These are phyloP conservation scores for Ascochyta rabiei DNA, from an alignment of 2,329 filamentous ascomycete species.

Conservation along the genomic window DNA sequence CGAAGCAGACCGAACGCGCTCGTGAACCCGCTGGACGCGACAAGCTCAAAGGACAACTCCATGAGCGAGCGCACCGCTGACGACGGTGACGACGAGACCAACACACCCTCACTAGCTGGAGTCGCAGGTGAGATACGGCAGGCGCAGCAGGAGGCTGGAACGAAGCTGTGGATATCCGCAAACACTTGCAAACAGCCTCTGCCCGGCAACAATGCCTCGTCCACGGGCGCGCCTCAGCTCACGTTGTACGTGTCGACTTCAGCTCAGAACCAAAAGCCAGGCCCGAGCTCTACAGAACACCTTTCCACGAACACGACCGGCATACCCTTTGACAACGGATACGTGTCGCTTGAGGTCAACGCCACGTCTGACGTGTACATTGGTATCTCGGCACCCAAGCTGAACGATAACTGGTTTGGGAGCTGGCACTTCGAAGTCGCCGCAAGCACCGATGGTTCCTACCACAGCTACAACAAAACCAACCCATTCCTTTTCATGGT, in stretches of 20 bases:
- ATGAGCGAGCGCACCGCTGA: neutral
- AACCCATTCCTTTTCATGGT: slow-evolving; percentile 73
- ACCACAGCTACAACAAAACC: slow-evolving; percentile 67
- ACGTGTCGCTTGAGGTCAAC: slow-evolving; percentile 67
- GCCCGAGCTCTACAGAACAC: slow-evolving; percentile 59
- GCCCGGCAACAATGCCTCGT: slow-evolving; percentile 56
- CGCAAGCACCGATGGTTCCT: slow-evolving; percentile 78
- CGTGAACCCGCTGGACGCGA: slow-evolving; percentile 36
- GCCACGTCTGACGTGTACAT: slow-evolving; percentile 75
- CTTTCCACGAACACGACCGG: slow-evolving; percentile 51
- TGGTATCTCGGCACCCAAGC: slow-evolving; percentile 72
- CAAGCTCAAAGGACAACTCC: slow-evolving; percentile 2
- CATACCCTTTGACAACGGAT: slow-evolving; percentile 69
- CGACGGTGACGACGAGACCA: slow-evolving; percentile 8
- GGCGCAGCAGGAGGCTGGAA: slow-evolving; percentile 35
- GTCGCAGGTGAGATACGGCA: slow-evolving; percentile 17
- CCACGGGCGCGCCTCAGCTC: slow-evolving; percentile 66
- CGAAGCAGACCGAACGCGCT: slow-evolving; percentile 37
- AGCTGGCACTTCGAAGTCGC: slow-evolving; percentile 82
- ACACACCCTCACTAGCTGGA: neutral
- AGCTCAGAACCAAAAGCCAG: slow-evolving; percentile 67
- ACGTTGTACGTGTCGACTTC: slow-evolving; percentile 77
- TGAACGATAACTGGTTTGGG: slow-evolving; percentile 64
- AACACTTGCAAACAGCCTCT: slow-evolving; percentile 84
- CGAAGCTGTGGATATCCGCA: slow-evolving; percentile 76